Percentiles rank a stretch among this genome's conserved stretches.
These are phyloP conservation scores for Linnemannia hyalina DNA, from an alignment of 192 early-diverging fungal genomes.

Conservation along the genomic window DNA sequence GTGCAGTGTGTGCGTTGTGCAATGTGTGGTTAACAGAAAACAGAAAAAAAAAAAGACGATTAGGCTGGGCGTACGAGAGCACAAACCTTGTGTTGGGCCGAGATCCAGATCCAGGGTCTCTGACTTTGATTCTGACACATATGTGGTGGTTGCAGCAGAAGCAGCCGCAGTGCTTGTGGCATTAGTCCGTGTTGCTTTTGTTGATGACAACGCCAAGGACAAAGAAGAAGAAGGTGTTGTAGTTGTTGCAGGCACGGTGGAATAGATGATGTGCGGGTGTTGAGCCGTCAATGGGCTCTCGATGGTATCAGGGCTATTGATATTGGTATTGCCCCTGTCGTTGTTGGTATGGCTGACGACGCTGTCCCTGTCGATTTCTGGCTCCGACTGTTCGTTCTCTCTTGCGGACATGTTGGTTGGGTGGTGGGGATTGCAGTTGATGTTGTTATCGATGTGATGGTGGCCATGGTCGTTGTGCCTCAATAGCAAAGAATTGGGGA, in stretches of 20 bases:
- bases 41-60: neutral
- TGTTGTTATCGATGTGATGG: neutral
- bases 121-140: neutral
- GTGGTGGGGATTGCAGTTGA: neutral
- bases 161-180: neutral
- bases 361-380: conserved; percentile 13
- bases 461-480: neutral
- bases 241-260: neutral
- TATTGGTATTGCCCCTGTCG: neutral
- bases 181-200: neutral
- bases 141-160: neutral
- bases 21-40: neutral
- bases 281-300: conserved; percentile 27
- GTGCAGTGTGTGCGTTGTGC: neutral
- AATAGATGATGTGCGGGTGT: conserved; percentile 39
- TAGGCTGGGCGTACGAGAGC: neutral
- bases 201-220: neutral
- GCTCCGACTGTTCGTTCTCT: conserved; percentile 17
- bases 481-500: neutral
- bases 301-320: neutral
- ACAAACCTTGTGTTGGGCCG: conserved; percentile 6
- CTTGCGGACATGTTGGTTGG: neutral
- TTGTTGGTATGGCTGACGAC: conserved; percentile 5
- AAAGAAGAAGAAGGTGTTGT: neutral
- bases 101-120: conserved; percentile 16